Conservation (phyloP, 306 rosid genomes). For the Macrotyloma uniflorum region DNA sequence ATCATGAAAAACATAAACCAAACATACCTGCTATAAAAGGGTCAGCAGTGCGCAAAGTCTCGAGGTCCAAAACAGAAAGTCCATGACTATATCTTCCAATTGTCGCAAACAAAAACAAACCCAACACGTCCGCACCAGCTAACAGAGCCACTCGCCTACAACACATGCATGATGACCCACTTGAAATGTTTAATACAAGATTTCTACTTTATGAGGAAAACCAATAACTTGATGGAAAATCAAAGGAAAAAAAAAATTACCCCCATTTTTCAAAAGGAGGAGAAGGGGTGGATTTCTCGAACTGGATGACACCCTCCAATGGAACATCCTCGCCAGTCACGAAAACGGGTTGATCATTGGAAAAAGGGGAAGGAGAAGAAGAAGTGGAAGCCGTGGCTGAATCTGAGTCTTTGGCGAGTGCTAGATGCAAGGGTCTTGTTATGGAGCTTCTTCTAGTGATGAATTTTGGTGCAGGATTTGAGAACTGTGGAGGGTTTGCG, state of each 20-base stretch:
- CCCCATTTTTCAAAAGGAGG: slow-evolving; percentile 84
- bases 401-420: slow-evolving; percentile 62
- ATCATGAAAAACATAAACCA: not conserved
- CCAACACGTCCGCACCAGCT: slow-evolving; percentile 90
- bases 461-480: slow-evolving; percentile 45
- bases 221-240: not conserved
- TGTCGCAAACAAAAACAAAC: slow-evolving; percentile 79
- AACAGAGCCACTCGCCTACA: slow-evolving; percentile 79
- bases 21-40: slow-evolving; percentile 90
- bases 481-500: slow-evolving; percentile 55
- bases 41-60: slow-evolving; percentile 84
- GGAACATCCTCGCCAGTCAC: slow-evolving; percentile 75
- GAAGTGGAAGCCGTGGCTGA: slow-evolving; percentile 45
- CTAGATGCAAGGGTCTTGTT: slow-evolving; percentile 48
- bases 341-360: slow-evolving; percentile 59
- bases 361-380: slow-evolving; percentile 39
- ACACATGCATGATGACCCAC: slow-evolving; percentile 17
- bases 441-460: slow-evolving; percentile 33
- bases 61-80: slow-evolving; percentile 68
- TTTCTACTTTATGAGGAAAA: not conserved
- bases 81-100: slow-evolving; percentile 94
- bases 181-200: not conserved
- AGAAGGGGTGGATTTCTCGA: slow-evolving; percentile 70
- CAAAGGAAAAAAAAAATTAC: slow-evolving; percentile 45
- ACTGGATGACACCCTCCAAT: slow-evolving; percentile 93